phyloP scores from a whole-genome alignment of 192 early-diverging fungal genomes.

The Mortierella claussenii region DNA sequence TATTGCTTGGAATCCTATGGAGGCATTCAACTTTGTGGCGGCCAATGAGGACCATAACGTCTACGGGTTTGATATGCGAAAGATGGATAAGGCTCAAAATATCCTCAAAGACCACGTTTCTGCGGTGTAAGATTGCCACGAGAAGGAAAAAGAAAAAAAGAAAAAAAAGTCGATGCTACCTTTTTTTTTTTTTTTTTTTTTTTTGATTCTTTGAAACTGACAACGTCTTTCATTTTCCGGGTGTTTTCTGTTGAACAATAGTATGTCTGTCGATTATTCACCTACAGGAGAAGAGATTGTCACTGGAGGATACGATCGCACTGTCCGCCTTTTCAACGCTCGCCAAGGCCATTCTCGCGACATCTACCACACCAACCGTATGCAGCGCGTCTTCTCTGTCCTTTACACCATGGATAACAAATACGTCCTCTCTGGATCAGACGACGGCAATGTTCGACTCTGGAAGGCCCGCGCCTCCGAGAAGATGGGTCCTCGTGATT shows the following conservation, averaged over 20 bases:
- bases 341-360: constrained; percentile 87
- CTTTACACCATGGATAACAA: constrained; percentile 95
- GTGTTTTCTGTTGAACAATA: no score
- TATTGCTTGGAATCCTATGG: constrained; percentile 99
- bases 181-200: constrained; percentile 15
- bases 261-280: constrained; percentile 96
- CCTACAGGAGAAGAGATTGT: constrained; percentile 97
- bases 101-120: constrained; percentile 97
- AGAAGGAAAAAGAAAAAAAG: no score
- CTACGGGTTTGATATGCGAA: constrained; percentile 99
- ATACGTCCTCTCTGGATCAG: constrained; percentile 93
- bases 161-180: no score
- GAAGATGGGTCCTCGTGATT: constrained; percentile 72
- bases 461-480: constrained; percentile 97
- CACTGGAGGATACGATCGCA: constrained; percentile 95
- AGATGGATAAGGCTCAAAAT: constrained; percentile 85
- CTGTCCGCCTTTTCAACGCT: constrained; percentile 88
- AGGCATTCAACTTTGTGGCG: constrained; percentile 93
- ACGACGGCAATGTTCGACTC: constrained; percentile 97
- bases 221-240: no score
- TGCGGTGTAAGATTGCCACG: constrained; percentile 93
- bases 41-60: constrained; percentile 99
- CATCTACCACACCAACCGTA: constrained; percentile 97
- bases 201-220: not conserved
- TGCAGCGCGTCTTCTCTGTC: constrained; percentile 96